These are phyloP conservation scores for Gaertneriomyces sp. DNA, from an alignment of 192 early-diverging fungal genomes.

Conservation along the genomic window DNA sequence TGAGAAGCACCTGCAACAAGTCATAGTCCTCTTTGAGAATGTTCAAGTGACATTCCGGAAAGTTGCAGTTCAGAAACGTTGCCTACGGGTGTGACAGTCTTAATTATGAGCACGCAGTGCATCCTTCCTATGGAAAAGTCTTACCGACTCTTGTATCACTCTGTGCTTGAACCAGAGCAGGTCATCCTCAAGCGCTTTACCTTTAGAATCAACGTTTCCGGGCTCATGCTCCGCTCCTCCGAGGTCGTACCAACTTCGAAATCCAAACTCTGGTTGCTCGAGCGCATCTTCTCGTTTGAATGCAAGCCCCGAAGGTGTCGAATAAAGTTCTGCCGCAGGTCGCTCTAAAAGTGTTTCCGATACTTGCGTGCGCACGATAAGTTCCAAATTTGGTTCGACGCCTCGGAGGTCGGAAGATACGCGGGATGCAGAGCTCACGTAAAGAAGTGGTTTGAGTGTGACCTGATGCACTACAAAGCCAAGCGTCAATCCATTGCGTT, in stretches of 20 bases:
- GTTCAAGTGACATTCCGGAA: slow-evolving; percentile 21
- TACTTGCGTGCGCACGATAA: slow-evolving; percentile 11
- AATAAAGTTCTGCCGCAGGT: background rate
- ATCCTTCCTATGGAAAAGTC: background rate
- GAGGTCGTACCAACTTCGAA: slow-evolving; percentile 37
- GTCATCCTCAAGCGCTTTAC: slow-evolving; percentile 10
- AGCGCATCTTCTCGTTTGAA: slow-evolving; percentile 52
- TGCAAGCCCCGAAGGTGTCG: slow-evolving; percentile 9
- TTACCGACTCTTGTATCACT: slow-evolving; percentile 60
- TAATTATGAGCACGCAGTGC: background rate
- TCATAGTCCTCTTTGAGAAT: slow-evolving; percentile 35
- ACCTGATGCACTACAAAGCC: no score
- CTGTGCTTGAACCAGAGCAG: slow-evolving; percentile 52
- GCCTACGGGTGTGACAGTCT: slow-evolving; percentile 10
- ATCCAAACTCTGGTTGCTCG: slow-evolving; percentile 27
- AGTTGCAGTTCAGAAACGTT: slow-evolving; percentile 11
- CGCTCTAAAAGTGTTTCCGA: slow-evolving; percentile 9
- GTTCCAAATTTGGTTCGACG: slow-evolving; percentile 8
- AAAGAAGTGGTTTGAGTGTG: no score
- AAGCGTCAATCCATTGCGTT: no score
- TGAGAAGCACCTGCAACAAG: slow-evolving; percentile 26
- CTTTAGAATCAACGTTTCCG: background rate
- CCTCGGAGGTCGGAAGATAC: no score
- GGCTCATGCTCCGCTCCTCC: slow-evolving; percentile 10
- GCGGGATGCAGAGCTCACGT: no score